Base-by-base conservation (phyloP, 257 asterid genomes). In the Solanum acaule region DNA sequence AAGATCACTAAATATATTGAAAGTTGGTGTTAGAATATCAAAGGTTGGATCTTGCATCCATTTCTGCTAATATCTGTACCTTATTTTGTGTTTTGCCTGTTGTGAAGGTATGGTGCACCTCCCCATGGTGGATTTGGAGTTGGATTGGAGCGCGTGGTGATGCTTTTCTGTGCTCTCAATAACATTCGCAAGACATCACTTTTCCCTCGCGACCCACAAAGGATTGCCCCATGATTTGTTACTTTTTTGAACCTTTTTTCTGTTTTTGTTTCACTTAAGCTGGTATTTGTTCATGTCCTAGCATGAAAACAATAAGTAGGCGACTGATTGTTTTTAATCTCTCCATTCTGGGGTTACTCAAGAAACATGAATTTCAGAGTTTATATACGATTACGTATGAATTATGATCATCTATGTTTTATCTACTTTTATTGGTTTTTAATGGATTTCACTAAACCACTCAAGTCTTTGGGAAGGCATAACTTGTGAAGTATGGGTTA, bases 61-160 rank as follows among this genome's bases (percentile, higher is more conserved):
- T 75, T 37, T 75, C 83, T 76, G 20, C 33, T 37, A n/a, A 11
- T 23, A 77, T 77, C 13, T 40, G 13, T 1, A 40, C 61, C 84
- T 77, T 35, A 77, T 77, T 77, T 40, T n/a, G 35, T 40, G 61
- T 6, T 77, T 77, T 16, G 23, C 61, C 22, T n/a, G 35, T 38
- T 40, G 81, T 73, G 35, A 63, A 95, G 98, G 92, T 95, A 93
- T 23, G 98, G 98, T 3, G 95, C 97, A 23, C 98, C 98, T 7
- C 96, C 94, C 37, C 98, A 96, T 49, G 98, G 98, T 84, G 98
- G 98, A 79, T 96, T 96, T 87, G 98, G 98, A 88, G 98, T 92
- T 22, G 98, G 98, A 81, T 89, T 94, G 92, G 98, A 96, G 93
- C 94, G 98, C 0, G 98, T 95, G 82, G 98, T 94, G 85, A 96